Evolutionary conservation across 192 early-diverging fungal genomes (phyloP).

Genomic region (Dispira simplex): DNA sequence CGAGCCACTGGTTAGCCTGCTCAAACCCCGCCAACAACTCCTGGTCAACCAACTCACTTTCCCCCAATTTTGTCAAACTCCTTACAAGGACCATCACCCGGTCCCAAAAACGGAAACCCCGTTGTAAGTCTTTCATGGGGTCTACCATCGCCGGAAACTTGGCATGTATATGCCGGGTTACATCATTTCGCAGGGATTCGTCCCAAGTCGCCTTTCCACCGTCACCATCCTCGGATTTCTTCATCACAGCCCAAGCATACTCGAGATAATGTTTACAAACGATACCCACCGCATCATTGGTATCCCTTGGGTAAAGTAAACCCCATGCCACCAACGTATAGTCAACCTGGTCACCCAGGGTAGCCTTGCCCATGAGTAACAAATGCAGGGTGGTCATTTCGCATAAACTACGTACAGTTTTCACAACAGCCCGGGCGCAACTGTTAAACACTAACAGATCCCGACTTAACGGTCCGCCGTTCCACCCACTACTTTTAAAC

Average conservation of each 20-base stretch:
- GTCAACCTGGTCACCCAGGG: background rate
- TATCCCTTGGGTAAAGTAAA: background rate
- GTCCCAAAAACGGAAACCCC: slow-evolving; percentile 9
- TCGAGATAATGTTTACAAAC: background rate
- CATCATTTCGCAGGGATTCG: background rate
- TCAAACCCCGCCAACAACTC: background rate
- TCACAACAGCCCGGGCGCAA: slow-evolving; percentile 40
- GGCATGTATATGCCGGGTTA: background rate
- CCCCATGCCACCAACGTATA: background rate
- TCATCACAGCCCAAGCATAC: background rate
- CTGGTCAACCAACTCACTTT: background rate
- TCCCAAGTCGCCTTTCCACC: background rate
- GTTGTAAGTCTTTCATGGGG: background rate
- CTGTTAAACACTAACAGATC: slow-evolving; percentile 63
- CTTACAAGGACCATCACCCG: background rate
- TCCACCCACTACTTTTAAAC: slow-evolving; percentile 24
- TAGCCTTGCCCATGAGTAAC: slow-evolving; percentile 26
- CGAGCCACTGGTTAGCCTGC: background rate
- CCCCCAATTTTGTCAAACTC: background rate
- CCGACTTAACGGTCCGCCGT: slow-evolving; percentile 40
- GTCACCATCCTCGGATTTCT: background rate
- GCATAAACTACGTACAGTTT: slow-evolving; percentile 38
- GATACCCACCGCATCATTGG: slow-evolving; percentile 1
- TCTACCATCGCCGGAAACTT: background rate
- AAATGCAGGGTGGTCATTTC: slow-evolving; percentile 39